Conservation (phyloP, 176 grass and related monocot species). For the Miscanthus lutarioriparius region DNA sequence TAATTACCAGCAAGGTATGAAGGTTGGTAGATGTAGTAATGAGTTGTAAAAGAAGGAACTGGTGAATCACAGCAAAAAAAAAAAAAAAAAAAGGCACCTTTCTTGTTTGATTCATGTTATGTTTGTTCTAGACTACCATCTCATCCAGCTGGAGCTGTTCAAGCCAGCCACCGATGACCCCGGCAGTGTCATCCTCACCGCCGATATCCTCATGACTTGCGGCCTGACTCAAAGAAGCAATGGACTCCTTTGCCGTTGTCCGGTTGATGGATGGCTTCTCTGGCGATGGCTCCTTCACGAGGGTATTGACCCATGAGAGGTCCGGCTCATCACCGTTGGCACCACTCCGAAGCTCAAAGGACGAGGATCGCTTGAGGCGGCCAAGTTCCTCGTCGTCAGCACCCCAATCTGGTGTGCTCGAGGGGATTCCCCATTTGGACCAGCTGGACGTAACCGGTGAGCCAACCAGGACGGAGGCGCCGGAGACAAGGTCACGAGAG, state of each 20-base stretch:
- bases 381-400: slow-evolving; percentile 58
- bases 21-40: slow-evolving; percentile 14
- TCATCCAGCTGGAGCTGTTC: slow-evolving; percentile 75
- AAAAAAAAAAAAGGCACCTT: slow-evolving; percentile 44
- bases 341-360: slow-evolving; percentile 51
- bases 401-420: slow-evolving; percentile 54
- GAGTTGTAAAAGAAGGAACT: slow-evolving; percentile 4
- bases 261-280: slow-evolving; percentile 33
- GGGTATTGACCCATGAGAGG: slow-evolving; percentile 66
- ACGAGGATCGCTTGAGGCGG: slow-evolving; percentile 57
- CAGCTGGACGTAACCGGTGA: slow-evolving; percentile 49
- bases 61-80: slow-evolving; percentile 38
- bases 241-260: neutral
- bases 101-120: slow-evolving; percentile 41
- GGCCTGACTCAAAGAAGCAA: slow-evolving; percentile 31
- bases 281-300: slow-evolving; percentile 59
- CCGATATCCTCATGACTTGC: slow-evolving; percentile 15
- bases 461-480: slow-evolving; percentile 40
- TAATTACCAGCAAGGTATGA: slow-evolving; percentile 31
- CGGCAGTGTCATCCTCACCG: slow-evolving; percentile 23
- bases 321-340: slow-evolving; percentile 55
- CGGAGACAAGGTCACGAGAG: slow-evolving; percentile 49
- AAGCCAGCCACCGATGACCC: slow-evolving; percentile 55
- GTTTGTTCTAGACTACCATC: slow-evolving; percentile 52
- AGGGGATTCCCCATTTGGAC: slow-evolving; percentile 60